A percentile compares a stretch with the other conserved stretches of the same genome.
Conservation (phyloP, 2,329 filamentous ascomycete genomes). For the Colletotrichum sojae region DNA sequence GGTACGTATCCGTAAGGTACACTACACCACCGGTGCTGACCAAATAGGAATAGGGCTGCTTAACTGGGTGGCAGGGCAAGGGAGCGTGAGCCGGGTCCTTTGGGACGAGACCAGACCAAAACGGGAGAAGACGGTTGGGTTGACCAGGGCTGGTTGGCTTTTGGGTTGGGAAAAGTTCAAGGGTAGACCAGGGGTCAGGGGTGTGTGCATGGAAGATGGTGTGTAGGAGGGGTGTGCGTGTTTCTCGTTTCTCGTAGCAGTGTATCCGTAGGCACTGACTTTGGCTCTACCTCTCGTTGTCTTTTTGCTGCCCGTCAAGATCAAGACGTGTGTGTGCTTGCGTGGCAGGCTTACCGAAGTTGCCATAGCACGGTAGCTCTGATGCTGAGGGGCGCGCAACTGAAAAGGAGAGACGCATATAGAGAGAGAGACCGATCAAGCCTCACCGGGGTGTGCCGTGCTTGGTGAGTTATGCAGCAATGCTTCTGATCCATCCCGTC, state of each 20-base stretch:
- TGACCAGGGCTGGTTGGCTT: slow-evolving; percentile 33
- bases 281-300: too few species aligned
- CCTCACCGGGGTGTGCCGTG: slow-evolving; percentile 11
- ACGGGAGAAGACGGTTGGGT: slow-evolving; percentile 28
- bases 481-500: slow-evolving; percentile 2
- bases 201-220: slow-evolving; percentile 15
- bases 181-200: slow-evolving; percentile 26
- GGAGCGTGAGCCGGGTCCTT: slow-evolving; percentile 35
- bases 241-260: neutral
- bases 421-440: neutral
- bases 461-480: slow-evolving; percentile 18
- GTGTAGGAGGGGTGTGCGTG: slow-evolving; percentile 9
- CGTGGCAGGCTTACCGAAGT: too few species aligned
- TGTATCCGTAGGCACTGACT: too few species aligned
- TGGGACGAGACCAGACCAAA: slow-evolving; percentile 25
- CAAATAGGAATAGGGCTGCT: slow-evolving; percentile 20
- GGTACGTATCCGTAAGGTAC: slow-evolving; percentile 20
- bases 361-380: too few species aligned
- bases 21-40: slow-evolving; percentile 12
- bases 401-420: neutral
- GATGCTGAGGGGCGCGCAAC: neutral
- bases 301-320: too few species aligned
- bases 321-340: too few species aligned
- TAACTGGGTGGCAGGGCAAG: slow-evolving; percentile 37
- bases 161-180: slow-evolving; percentile 28